phyloP scores from a whole-genome alignment of 2,329 filamentous ascomycete species.

The Xylaria sp. region DNA sequence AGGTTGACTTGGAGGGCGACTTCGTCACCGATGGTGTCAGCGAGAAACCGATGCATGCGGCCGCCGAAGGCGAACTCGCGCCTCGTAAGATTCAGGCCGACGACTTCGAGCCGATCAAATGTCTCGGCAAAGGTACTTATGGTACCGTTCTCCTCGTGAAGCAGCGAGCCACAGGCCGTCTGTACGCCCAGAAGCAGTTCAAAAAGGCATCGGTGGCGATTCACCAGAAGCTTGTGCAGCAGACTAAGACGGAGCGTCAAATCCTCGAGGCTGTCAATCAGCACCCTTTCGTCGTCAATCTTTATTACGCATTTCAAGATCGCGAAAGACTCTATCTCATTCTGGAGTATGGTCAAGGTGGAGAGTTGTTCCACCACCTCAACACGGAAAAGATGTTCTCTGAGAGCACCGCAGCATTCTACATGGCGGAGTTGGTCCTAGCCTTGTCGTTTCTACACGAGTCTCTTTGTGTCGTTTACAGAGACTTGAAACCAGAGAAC shows the following conservation, averaged over 20 bases:
- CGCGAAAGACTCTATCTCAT: constrained; percentile 97
- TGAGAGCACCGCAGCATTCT: constrained; percentile 85
- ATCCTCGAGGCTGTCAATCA: constrained; percentile 94
- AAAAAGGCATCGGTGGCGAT: constrained; percentile 94
- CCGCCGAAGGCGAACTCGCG: constrained; percentile 50
- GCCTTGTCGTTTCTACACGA: constrained; percentile 90
- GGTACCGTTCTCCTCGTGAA: constrained; percentile 92
- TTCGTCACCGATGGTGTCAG: constrained; percentile 66
- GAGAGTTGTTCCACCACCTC: constrained; percentile 93
- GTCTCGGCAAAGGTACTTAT: constrained; percentile 92
- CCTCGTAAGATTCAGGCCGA: constrained; percentile 79
- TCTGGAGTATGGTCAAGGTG: constrained; percentile 93
- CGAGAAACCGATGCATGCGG: constrained; percentile 34
- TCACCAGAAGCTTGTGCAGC: constrained; percentile 91
- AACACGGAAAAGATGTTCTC: constrained; percentile 92
- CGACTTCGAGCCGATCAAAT: constrained; percentile 86
- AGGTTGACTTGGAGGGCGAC: constrained; percentile 77
- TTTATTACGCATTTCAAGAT: constrained; percentile 98
- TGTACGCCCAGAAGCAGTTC: constrained; percentile 98
- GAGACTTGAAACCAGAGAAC: constrained; percentile 96
- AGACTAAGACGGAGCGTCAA: constrained; percentile 92
- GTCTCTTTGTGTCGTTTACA: constrained; percentile 89
- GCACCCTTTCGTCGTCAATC: constrained; percentile 95
- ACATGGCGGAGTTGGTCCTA: constrained; percentile 97
- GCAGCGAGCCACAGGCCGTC: constrained; percentile 76